A percentile compares a stretch with the other conserved stretches of the same genome.
phyloP scores from a whole-genome alignment of 2,329 filamentous ascomycete species.

The Ophiostoma australiae region DNA sequence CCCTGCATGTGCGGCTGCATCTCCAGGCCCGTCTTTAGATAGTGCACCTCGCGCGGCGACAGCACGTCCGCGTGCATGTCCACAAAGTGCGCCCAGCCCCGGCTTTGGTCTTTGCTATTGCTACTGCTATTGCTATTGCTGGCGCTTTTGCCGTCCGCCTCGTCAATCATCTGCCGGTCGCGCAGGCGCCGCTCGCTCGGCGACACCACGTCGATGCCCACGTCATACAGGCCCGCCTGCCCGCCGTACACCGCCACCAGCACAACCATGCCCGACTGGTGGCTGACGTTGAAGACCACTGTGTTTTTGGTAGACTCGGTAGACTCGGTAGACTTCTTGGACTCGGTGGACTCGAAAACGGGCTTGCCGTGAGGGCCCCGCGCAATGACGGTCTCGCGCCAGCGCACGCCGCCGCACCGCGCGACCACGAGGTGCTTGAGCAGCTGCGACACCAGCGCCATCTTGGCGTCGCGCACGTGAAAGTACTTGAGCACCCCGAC shows the following conservation, averaged over 20 bases:
- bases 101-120: too few relatives aligned
- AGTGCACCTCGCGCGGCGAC: conserved; percentile 53
- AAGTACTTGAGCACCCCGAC: conserved; percentile 55
- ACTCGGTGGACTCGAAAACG: conserved; percentile 42
- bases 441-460: conserved; percentile 66
- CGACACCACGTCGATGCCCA: conserved; percentile 74
- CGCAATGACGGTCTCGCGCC: conserved; percentile 53
- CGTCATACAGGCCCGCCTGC: conserved; percentile 40
- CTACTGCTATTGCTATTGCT: too few relatives aligned
- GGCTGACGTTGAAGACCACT: conserved; percentile 69
- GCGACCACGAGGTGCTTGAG: conserved; percentile 67
- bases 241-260: conserved; percentile 52
- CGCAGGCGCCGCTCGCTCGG: conserved; percentile 62
- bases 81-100: conserved; percentile 62
- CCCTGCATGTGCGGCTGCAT: conserved; percentile 25
- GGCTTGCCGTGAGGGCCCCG: conserved; percentile 54
- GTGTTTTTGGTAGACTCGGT: conserved; percentile 38
- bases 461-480: conserved; percentile 67
- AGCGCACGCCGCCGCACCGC: conserved; percentile 48
- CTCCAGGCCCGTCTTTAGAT: conserved; percentile 47
- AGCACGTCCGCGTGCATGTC: conserved; percentile 70
- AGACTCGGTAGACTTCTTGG: too few relatives aligned
- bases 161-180: conserved; percentile 52
- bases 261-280: conserved; percentile 70
- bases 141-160: conserved; percentile 31